Conservation (phyloP, 2,329 filamentous ascomycete species). For the Clonostachys solani region DNA sequence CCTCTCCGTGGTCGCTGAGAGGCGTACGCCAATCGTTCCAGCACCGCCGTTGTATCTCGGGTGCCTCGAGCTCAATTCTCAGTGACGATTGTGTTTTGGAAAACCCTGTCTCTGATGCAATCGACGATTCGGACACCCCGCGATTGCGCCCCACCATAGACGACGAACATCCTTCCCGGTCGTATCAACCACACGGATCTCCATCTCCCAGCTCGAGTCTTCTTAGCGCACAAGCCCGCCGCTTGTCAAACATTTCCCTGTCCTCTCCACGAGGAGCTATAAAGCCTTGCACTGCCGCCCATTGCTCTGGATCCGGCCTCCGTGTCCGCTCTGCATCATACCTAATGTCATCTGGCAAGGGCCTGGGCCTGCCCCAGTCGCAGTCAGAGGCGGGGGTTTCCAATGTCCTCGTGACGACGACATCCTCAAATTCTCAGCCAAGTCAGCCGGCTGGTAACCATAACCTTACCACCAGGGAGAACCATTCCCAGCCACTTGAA, state of each 20-base stretch:
- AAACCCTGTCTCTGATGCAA: conserved; percentile 21
- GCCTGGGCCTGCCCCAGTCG: conserved; percentile 21
- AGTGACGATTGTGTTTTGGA: conserved; percentile 28
- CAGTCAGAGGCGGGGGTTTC: conserved; percentile 48
- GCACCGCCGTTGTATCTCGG: conserved; percentile 37
- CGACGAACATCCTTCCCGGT: conserved; percentile 8
- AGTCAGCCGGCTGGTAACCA: conserved; percentile 37
- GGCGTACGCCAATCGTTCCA: conserved; percentile 34
- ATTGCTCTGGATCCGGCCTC: conserved; percentile 48
- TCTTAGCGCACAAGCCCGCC: conserved; percentile 53
- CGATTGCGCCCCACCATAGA: conserved; percentile 28
- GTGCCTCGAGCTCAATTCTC: conserved; percentile 29
- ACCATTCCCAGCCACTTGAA: conserved; percentile 33
- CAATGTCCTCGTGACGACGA: conserved; percentile 47
- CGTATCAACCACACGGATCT: conserved; percentile 43
- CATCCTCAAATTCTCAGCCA: conserved; percentile 32
- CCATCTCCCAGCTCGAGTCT: conserved; percentile 39
- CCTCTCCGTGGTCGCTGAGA: conserved; percentile 29
- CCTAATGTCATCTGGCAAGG: conserved; percentile 41
- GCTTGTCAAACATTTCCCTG: conserved; percentile 68
- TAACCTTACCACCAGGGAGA: conserved; percentile 40
- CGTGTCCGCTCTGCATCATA: conserved; percentile 36
- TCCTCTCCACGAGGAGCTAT: conserved; percentile 52
- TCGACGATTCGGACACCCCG: conserved; percentile 44
- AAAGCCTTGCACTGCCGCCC: conserved; percentile 42